A percentile compares a stretch with the other conserved stretches of the same genome.
Evolutionary conservation across 768 basidiomycete genomes (phyloP).

Genomic region (Lactarius deliciosus): DNA sequence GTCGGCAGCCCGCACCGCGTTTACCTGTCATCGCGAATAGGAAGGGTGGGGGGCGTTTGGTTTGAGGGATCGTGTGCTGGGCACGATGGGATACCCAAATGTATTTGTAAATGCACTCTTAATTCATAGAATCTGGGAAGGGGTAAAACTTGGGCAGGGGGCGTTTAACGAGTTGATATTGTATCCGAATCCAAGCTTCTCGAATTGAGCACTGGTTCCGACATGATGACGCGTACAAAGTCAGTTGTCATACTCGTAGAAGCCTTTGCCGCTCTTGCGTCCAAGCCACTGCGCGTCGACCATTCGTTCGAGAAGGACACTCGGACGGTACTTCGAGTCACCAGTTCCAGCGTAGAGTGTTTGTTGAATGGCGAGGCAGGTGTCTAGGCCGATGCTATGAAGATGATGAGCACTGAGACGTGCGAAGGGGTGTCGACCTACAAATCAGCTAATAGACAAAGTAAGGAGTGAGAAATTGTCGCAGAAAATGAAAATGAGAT

Average conservation of each 20-base stretch:
- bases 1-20: constrained; percentile 22
- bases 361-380: constrained; percentile 90
- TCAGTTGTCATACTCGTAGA: constrained; percentile 72
- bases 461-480: not conserved
- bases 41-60: constrained; percentile 10
- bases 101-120: constrained; percentile 21
- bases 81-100: constrained; percentile 15
- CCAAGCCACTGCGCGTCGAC: constrained; percentile 96
- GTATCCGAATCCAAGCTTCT: constrained; percentile 10
- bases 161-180: constrained; percentile 1
- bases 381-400: constrained; percentile 91
- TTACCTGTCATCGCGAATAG: constrained; percentile 23
- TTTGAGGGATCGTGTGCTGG: constrained; percentile 10
- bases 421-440: constrained; percentile 29
- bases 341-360: constrained; percentile 86
- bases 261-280: constrained; percentile 90
- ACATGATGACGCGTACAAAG: not conserved
- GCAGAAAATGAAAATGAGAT: not conserved
- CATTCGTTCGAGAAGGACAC: constrained; percentile 88
- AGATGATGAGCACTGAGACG: not conserved
- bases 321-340: constrained; percentile 94
- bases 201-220: constrained; percentile 1
- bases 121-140: constrained; percentile 14
- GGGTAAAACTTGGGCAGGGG: not conserved
- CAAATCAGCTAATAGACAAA: constrained; percentile 38